Base-by-base conservation (phyloP, 169 alveolate genomes). In the Cyclospora cayetanensis region DNA sequence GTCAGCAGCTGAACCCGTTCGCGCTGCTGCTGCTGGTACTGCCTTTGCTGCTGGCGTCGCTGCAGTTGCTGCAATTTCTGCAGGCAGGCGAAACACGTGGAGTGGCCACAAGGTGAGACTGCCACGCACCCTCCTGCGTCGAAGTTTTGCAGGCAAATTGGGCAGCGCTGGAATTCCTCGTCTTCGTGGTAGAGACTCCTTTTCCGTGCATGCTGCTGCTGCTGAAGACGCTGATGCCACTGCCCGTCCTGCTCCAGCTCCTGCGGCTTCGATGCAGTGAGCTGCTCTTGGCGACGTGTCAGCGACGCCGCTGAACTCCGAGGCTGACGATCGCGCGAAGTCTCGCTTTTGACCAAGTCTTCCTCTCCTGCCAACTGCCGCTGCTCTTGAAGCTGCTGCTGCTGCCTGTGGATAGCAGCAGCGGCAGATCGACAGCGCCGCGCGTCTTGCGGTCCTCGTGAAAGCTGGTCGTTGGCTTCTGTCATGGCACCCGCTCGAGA, bases 21-120 rank as follows among this genome's bases (percentile, higher is more conserved):
- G 25, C 43, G 52, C 68, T 77, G 70, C 37, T 42, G 70, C 46
- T 46, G 87, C 70, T 77, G 87, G 27, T 77, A 66, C 43, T 77
- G 70, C 87, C 43, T 37, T 41, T 42, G 29, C 87, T 77, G 87
- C 63, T 77, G 68, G 39, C 41, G 52, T 27, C 35, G 87, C 68
- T 77, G 87, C 70, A 42, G 29, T 66, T 43, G 66, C 60, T 52
- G 80, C 72, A 86, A 76, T 41, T 76, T 37, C 50, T 72, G 63
- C 53, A 46, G 20, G 77, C 93, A 90, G 34, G 34, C 37, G 34
- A 77, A 25, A 41, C 93, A 90, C 25, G 74, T 27, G 31, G 80
- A 83, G 50, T 90, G 93, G 27, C 89, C 93, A 52, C 93, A 90
- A 29, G 93, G 93, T 22, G 74, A 90, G 55, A 90, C 90, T 34